Base-by-base conservation (phyloP, 305 asterid genomes). In the Fraxinus baroniana region DNA sequence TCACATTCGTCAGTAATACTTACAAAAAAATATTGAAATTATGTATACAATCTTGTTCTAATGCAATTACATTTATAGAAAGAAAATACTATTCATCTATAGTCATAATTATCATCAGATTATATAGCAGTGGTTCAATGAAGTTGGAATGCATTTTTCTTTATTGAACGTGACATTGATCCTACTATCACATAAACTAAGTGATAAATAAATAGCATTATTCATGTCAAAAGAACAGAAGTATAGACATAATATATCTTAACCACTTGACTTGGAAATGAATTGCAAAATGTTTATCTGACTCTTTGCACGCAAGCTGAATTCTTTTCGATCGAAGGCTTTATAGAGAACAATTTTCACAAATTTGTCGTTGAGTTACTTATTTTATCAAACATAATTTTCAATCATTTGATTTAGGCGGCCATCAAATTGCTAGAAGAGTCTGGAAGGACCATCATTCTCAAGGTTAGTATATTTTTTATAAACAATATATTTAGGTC, bases 381-480 rank as follows among this genome's bases (percentile, higher is more conserved):
- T 1, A 49, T 15, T 49, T 49, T 49, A 49, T 49, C 60, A 49
- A 46, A 49, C 60, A 4, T 15, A n/a, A 1, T 3, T 49, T 49
- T 15, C 7, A 1, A 49, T 89, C 91, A 41, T 88, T 90, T 35
- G 93, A 90, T 83, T 88, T 87, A 87, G 90, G 89, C 3, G 89
- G 93, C 22, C 93, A 90, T 79, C 89, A 72, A 79, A 88, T 89
- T 85, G 92, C 92, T 41, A 83, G 92, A 70, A 85, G 91, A 86
- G 93, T 90, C 39, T 88, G 91, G 90, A 88, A 70, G 71, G 93
- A 88, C 89, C 87, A 86, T 75, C 85, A 87, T 85, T 91, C 88
- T 37, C 77, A 84, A 15, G 93, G 89, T 86, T 77, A 74, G 46
- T 39, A 77, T 36, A 36, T 5, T 41, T 36, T 44, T 44, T 0